phyloP scores from a whole-genome alignment of 768 basidiomycete genomes.

The Suillus luteus region DNA sequence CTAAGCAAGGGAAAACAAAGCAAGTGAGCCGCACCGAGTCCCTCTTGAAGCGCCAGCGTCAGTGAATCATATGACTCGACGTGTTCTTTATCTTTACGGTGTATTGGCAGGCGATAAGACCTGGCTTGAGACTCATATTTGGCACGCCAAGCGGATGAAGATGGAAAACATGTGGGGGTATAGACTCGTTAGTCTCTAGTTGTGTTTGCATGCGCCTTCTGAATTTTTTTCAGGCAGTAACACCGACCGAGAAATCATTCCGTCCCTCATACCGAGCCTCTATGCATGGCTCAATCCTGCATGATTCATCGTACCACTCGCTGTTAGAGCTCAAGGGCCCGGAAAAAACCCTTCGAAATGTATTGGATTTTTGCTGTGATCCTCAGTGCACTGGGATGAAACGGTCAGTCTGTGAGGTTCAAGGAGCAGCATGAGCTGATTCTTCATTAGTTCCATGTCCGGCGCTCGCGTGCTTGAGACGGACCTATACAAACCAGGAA shows the following conservation, averaged over 20 bases:
- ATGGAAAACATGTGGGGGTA: constrained; percentile 95
- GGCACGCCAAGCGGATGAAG: constrained; percentile 96
- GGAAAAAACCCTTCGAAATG: constrained; percentile 50
- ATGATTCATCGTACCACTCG: constrained; percentile 87
- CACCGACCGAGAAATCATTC: constrained; percentile 90
- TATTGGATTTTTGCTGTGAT: constrained; percentile 63
- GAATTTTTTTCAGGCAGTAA: constrained; percentile 56
- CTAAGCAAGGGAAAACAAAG: constrained; percentile 66
- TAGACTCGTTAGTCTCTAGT: constrained; percentile 59
- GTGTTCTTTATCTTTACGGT: not conserved
- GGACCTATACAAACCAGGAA: constrained; percentile 58
- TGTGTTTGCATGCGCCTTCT: constrained; percentile 1
- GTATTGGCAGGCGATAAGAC: constrained; percentile 66
- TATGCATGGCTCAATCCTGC: constrained; percentile 79
- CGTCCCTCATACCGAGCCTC: constrained; percentile 91
- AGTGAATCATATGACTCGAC: constrained; percentile 16
- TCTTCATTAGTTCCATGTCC: constrained; percentile 50
- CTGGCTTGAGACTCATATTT: constrained; percentile 96
- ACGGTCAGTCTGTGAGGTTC: constrained; percentile 43
- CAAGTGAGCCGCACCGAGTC: constrained; percentile 57
- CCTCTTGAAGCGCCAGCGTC: constrained; percentile 77
- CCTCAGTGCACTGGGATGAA: constrained; percentile 64
- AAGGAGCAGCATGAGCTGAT: not conserved
- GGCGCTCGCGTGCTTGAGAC: constrained; percentile 72
- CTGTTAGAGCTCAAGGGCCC: constrained; percentile 74